Evolutionary conservation across 2,329 filamentous ascomycete species (phyloP).

Genomic region (Neocucurbitaria cava): DNA sequence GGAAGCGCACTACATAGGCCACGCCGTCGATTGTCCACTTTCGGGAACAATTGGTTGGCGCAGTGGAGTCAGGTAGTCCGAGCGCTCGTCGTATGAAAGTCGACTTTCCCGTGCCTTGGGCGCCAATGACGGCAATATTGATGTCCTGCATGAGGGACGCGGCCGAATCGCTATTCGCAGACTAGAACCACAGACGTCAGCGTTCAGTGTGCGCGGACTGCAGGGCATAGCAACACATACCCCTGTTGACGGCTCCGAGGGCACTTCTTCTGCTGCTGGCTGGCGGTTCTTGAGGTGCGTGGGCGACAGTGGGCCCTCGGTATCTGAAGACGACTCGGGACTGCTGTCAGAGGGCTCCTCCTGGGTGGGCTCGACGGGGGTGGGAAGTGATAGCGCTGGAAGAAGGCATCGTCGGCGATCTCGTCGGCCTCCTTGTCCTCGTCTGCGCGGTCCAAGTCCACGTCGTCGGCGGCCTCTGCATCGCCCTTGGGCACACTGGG

Average conservation of each 20-base stretch:
- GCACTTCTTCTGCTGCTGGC: slow-evolving; percentile 21
- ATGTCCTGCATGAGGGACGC: slow-evolving; percentile 57
- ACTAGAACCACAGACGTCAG: slow-evolving; percentile 34
- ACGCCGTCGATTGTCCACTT: slow-evolving; percentile 65
- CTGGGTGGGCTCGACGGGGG: slow-evolving; percentile 24
- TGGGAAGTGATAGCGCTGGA: slow-evolving; percentile 51
- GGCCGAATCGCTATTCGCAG: slow-evolving; percentile 33
- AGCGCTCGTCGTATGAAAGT: slow-evolving; percentile 65
- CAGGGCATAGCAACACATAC: slow-evolving; percentile 26
- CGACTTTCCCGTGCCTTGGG: slow-evolving; percentile 63
- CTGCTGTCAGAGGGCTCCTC: slow-evolving; percentile 34
- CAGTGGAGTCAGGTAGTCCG: slow-evolving; percentile 57
- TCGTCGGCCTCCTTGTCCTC: slow-evolving; percentile 62
- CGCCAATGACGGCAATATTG: slow-evolving; percentile 65
- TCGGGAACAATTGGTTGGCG: slow-evolving; percentile 54
- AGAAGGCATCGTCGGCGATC: slow-evolving; percentile 50
- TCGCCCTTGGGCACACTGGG: slow-evolving; percentile 41
- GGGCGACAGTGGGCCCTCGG: slow-evolving; percentile 48
- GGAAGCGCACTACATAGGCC: slow-evolving; percentile 63
- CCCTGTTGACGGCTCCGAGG: slow-evolving; percentile 27
- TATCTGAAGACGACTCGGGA: slow-evolving; percentile 44
- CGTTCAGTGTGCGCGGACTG: neutral
- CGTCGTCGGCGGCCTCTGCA: slow-evolving; percentile 23
- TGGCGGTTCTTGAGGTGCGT: slow-evolving; percentile 38
- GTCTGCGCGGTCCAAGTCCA: slow-evolving; percentile 55